Percentiles rank a stretch among this genome's conserved stretches.
phyloP scores from a whole-genome alignment of 768 basidiomycete species.

The Kwoniella pini region DNA sequence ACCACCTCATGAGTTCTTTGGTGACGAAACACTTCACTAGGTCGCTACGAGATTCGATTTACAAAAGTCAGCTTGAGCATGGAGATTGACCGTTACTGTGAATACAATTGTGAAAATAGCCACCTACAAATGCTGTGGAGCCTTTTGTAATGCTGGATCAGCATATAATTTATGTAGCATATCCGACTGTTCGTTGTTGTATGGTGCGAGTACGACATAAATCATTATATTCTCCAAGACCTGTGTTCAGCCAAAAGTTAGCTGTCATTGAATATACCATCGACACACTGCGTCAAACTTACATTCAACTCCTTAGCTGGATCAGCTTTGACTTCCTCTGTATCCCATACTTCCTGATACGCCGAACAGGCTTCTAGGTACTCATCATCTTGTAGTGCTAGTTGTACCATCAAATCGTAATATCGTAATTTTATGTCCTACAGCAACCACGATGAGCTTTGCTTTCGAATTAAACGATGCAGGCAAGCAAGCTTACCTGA shows the following conservation, averaged over 20 bases:
- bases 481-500: conserved; percentile 63
- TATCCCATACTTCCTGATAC: conserved; percentile 97
- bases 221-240: conserved; percentile 93
- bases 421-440: conserved; percentile 95
- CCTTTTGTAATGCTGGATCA: conserved; percentile 75
- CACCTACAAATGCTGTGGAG: conserved; percentile 79
- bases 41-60: conserved; percentile 61
- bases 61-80: neutral
- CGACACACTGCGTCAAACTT: conserved; percentile 14
- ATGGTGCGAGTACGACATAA: conserved; percentile 87
- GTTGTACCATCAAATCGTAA: conserved; percentile 95
- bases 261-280: neutral
- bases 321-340: conserved; percentile 87
- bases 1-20: conserved; percentile 93
- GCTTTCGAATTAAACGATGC: neutral
- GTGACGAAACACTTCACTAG: conserved; percentile 92
- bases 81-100: neutral
- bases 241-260: conserved; percentile 56
- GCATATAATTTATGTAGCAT: conserved; percentile 85
- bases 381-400: conserved; percentile 76
- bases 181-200: conserved; percentile 96
- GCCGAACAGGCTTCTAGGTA: conserved; percentile 94
- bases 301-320: conserved; percentile 56
- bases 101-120: too few relatives aligned
- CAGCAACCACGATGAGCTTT: neutral